phyloP scores from a whole-genome alignment of 495 filamentous ascomycete genomes.

The Neurospora tetrasperma region DNA sequence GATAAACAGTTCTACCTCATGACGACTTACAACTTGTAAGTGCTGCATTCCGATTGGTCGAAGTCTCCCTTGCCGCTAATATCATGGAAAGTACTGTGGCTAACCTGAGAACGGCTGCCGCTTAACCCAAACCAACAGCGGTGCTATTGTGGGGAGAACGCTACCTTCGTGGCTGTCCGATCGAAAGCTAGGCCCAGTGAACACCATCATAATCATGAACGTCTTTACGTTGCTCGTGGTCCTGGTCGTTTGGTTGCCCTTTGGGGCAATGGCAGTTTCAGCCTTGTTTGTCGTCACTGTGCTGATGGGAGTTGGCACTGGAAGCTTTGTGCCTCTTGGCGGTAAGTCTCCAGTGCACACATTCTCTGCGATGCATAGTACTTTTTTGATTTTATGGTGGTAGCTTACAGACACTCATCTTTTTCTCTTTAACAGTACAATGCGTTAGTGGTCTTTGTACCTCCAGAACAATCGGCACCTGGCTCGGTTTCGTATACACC shows the following conservation, averaged over 20 bases:
- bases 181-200: constrained; percentile 18
- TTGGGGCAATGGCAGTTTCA: constrained; percentile 9
- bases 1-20: constrained; percentile 21
- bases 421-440: constrained; percentile 7
- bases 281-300: constrained; percentile 16
- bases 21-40: constrained; percentile 26
- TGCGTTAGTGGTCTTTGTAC: constrained; percentile 19
- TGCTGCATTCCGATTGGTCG: background rate
- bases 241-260: constrained; percentile 16
- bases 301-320: constrained; percentile 21
- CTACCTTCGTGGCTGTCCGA: constrained; percentile 18
- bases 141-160: constrained; percentile 19
- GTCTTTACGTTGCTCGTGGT: constrained; percentile 15
- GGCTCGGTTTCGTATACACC: constrained; percentile 19
- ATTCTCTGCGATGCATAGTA: background rate
- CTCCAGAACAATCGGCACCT: constrained; percentile 14
- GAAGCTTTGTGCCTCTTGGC: constrained; percentile 21
- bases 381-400: background rate
- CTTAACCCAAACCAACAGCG: constrained; percentile 7
- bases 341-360: constrained; percentile 6
- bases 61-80: background rate
- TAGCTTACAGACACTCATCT: background rate
- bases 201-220: constrained; percentile 19
- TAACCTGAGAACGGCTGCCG: background rate
- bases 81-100: background rate